These are phyloP conservation scores for Penicillium turbatum DNA, from an alignment of 495 filamentous ascomycete genomes.

Conservation along the genomic window DNA sequence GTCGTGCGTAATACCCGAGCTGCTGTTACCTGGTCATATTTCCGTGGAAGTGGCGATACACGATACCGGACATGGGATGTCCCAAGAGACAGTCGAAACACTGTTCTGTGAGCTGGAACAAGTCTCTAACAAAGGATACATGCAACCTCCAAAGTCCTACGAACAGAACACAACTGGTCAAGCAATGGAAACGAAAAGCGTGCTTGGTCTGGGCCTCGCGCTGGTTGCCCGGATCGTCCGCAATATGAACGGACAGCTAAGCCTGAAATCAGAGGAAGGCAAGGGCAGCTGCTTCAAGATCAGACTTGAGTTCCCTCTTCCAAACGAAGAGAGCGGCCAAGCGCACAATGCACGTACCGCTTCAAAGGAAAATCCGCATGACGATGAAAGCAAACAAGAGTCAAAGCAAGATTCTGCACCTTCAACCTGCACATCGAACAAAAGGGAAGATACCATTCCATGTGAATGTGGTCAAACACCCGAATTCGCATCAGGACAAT, in stretches of 20 bases:
- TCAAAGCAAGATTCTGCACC: background rate
- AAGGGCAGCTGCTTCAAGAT: constrained; percentile 72
- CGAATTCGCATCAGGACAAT: constrained; percentile 6
- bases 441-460: background rate
- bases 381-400: background rate
- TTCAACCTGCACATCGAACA: background rate
- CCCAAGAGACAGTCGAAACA: constrained; percentile 62
- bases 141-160: constrained; percentile 31
- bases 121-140: constrained; percentile 58
- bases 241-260: constrained; percentile 84
- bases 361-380: background rate
- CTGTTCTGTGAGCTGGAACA: constrained; percentile 85
- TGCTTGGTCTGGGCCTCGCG: constrained; percentile 76
- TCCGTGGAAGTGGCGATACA: constrained; percentile 68
- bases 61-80: constrained; percentile 81
- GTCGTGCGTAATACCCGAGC: constrained; percentile 47
- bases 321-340: constrained; percentile 3
- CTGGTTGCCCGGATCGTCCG: constrained; percentile 75
- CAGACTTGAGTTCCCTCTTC: constrained; percentile 29
- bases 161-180: constrained; percentile 13
- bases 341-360: constrained; percentile 1
- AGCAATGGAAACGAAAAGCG: constrained; percentile 27
- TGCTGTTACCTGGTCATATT: constrained; percentile 37
- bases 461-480: constrained; percentile 17
- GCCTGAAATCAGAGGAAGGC: constrained; percentile 77